Conservation (phyloP, 2,329 filamentous ascomycete species). For the Moelleriella libera region DNA sequence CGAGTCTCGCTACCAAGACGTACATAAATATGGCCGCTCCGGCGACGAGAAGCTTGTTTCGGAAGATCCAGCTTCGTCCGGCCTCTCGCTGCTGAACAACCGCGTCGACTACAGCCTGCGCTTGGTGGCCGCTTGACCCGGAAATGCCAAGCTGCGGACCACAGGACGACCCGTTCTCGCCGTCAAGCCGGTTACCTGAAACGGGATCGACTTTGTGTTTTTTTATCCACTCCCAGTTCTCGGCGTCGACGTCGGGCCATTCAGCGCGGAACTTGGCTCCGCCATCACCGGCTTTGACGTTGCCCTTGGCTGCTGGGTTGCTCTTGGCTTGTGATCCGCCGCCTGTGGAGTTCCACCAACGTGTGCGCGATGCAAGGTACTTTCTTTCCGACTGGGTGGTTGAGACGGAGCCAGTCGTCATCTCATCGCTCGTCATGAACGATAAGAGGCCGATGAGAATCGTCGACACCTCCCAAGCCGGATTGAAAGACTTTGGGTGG, state of each 20-base stretch:
- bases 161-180: conserved; percentile 36
- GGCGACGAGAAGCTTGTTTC: conserved; percentile 64
- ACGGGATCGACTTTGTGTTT: conserved; percentile 63
- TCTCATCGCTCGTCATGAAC: conserved; percentile 98
- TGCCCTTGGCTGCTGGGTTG: conserved; percentile 47
- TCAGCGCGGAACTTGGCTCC: conserved; percentile 80
- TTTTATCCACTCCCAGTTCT: conserved; percentile 89
- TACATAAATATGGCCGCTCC: conserved; percentile 65
- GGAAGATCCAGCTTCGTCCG: conserved; percentile 67
- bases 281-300: conserved; percentile 84
- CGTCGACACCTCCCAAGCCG: conserved; percentile 94
- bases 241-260: conserved; percentile 78
- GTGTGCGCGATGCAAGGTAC: conserved; percentile 59
- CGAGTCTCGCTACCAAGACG: conserved; percentile 63
- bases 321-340: conserved; percentile 56
- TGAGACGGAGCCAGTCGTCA: conserved; percentile 85
- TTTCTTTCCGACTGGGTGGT: conserved; percentile 65
- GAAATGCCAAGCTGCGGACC: conserved; percentile 45
- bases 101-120: conserved; percentile 62
- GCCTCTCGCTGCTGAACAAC: conserved; percentile 64
- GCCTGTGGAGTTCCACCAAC: conserved; percentile 96
- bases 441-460: conserved; percentile 88
- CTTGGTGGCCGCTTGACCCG: conserved; percentile 43
- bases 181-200: conserved; percentile 48
- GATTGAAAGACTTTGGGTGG: conserved; percentile 95